Base-by-base conservation (phyloP, 2,329 filamentous ascomycete species). In the Eutypella sp. region DNA sequence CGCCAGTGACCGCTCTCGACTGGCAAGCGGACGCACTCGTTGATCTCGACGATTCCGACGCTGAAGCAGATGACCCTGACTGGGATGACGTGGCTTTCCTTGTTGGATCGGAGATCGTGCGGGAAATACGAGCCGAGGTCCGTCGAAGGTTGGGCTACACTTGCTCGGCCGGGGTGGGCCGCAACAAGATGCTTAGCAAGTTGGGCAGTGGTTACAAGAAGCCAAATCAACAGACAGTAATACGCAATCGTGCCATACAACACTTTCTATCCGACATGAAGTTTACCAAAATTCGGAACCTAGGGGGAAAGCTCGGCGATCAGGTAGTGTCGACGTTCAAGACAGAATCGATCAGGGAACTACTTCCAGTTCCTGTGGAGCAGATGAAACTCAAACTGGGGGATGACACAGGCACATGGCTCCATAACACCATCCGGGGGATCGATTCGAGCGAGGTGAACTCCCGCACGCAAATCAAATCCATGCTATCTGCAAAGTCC, bases 151-250 rank as follows among this genome's bases (percentile, higher is more conserved):
- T 97, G 43, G 79, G 82, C 44, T 99, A 96, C 63, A 97, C 92
- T 4, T 96, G 91, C 67, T 96, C 92, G 6, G 92, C 82, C 1
- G 93, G 93, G 6, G 74, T 99, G 52, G 87, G 90, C 24, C 80
- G 79, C 53, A 99, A 96, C 72, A 99, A 97, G 69, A 89, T 96
- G 79, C 74, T 99, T 49, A 89, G 91, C 50, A 99, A 99, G 70
- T 72, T 99, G 46, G 93, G 92, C 24, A 95, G 89, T 20, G 89
- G 81, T 6, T 83, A 91, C 70, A 91, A 89, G 69, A 99, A 99
- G 66, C 93, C 93, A 27, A 93, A 96, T 61, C 81, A 86, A 55
- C 93, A 99, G 68, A 97, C 92, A 0, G 81, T 97, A n/a, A 83
- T 99, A 41, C 85, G 93, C 20, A 92, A 89, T 61, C 82, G 90